These are phyloP conservation scores for Talaromyces sp. DNA, from an alignment of 2,329 filamentous ascomycete species.

Conservation along the genomic window DNA sequence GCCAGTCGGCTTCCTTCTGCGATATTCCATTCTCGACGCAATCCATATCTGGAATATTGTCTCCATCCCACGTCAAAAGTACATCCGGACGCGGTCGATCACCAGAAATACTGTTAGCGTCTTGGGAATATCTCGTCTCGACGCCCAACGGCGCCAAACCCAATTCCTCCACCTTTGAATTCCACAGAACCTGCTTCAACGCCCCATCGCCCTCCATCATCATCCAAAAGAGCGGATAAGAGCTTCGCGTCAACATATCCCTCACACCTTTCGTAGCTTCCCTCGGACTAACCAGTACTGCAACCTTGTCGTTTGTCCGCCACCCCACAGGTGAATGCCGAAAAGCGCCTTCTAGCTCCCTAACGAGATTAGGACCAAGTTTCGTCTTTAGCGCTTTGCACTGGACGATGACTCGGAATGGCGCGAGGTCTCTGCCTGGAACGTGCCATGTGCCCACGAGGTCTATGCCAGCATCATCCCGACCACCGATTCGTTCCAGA, in stretches of 20 bases:
- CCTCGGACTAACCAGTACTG: slow-evolving; percentile 65
- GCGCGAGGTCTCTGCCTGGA: slow-evolving; percentile 29
- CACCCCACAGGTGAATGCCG: slow-evolving; percentile 70
- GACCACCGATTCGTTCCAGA: slow-evolving; percentile 45
- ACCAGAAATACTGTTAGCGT: background rate
- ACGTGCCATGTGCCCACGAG: slow-evolving; percentile 47
- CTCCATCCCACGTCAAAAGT: slow-evolving; percentile 37
- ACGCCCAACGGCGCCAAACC: slow-evolving; percentile 40
- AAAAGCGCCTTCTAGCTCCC: slow-evolving; percentile 63
- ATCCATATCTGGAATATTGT: slow-evolving; percentile 34
- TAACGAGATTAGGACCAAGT: slow-evolving; percentile 43
- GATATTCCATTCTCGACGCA: slow-evolving; percentile 28
- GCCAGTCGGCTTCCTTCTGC: slow-evolving; percentile 28
- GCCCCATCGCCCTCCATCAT: slow-evolving; percentile 39
- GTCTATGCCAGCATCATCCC: slow-evolving; percentile 47
- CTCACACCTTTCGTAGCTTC: slow-evolving; percentile 75
- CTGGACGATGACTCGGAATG: slow-evolving; percentile 44
- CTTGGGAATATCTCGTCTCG: slow-evolving; percentile 32
- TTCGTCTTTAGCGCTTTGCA: slow-evolving; percentile 46
- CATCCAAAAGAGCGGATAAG: slow-evolving; percentile 67
- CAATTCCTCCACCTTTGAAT: slow-evolving; percentile 37
- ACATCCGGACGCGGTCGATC: slow-evolving; percentile 26
- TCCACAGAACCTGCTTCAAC: slow-evolving; percentile 46
- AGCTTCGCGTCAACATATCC: slow-evolving; percentile 65
- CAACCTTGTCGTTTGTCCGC: slow-evolving; percentile 64